Evolutionary conservation across 2,329 filamentous ascomycete genomes (phyloP), one percentile per base, ranked within the genome.

Genomic region (Colletotrichum filicis): DNA sequence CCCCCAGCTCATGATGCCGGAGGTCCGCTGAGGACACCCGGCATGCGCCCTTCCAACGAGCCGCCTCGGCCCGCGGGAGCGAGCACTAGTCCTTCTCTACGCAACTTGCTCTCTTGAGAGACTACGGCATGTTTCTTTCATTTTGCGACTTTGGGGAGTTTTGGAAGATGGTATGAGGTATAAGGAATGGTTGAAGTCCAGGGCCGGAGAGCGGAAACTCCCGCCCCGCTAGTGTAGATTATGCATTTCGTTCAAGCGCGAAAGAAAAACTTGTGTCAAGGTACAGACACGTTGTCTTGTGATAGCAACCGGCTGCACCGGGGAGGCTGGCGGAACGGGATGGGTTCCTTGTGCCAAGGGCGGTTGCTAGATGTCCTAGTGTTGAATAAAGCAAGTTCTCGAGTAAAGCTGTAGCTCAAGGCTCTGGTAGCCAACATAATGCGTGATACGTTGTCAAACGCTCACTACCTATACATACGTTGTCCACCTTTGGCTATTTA

Each of bases 21-120:
- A 14, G 75, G 79, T 16, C 68, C 77, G 4, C 77, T 82, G 74
- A 79, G 77, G 49, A 73, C 73, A 30, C 74, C 74, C 12, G 66
- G 49, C 26, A 74, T 75, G 68, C 64, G 73, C n/a, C 69, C 68
- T 7, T 80, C 76, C 59, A 76, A 70, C 30, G 82, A 79, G 64
- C 76, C 77, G 9, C 74, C 79, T 35, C 69, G 82, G 59, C 78
- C 83, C 64, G 77, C 79, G 5, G 92, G 92, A n/a, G 93, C 93
- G 4, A 95, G 93, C 78, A 92, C 93, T 19, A 95, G 92, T 78
- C 93, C 93, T 12, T 95, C 93, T 11, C 81, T 95, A 74, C 90
- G 92, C 77, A 95, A 95, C 78, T 82, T 95, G 61, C 86, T 95
- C 66, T 92, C 90, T 60, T 94, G 82, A 84, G 26, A n/a, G 55